Conservation (phyloP, 225 moss, liverwort and hornwort genomes). For the Polytrichum formosum region DNA sequence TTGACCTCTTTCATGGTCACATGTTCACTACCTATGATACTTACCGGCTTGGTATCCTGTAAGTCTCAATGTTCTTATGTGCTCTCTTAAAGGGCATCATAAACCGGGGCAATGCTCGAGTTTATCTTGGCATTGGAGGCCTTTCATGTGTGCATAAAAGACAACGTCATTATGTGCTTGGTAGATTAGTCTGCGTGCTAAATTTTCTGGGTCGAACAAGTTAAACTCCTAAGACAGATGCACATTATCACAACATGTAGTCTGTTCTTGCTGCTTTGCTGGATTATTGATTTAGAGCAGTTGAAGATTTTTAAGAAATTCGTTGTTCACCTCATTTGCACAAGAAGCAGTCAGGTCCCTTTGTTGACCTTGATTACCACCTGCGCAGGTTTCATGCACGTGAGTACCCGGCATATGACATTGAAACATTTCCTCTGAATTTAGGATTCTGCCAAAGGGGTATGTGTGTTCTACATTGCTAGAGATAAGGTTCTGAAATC, state of each 20-base stretch:
- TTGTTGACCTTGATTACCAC: slow-evolving; percentile 2
- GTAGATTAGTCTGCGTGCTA: neutral
- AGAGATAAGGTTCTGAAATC: neutral
- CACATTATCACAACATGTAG: neutral
- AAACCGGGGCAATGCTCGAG: too few species aligned
- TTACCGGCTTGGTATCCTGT: slow-evolving; percentile 88
- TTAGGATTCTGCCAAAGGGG: slow-evolving; percentile 89
- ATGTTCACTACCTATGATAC: slow-evolving; percentile 83
- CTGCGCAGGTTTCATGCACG: slow-evolving; percentile 76
- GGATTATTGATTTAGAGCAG: neutral
- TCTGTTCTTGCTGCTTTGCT: neutral
- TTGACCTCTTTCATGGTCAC: slow-evolving; percentile 96
- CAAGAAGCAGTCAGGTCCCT: neutral
- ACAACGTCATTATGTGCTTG: neutral
- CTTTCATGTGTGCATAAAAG: too few species aligned
- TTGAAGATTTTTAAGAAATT: neutral
- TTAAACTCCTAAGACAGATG: neutral
- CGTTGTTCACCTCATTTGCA: neutral
- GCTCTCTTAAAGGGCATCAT: too few species aligned
- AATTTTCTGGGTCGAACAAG: neutral
- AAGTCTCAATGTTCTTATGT: slow-evolving; percentile 22
- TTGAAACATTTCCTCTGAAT: slow-evolving; percentile 68
- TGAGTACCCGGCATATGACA: slow-evolving; percentile 78
- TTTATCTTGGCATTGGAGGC: too few species aligned
- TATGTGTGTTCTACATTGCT: slow-evolving; percentile 10